phyloP scores from a whole-genome alignment of 306 rosid genomes.

The Trichosanthes cucumerina region DNA sequence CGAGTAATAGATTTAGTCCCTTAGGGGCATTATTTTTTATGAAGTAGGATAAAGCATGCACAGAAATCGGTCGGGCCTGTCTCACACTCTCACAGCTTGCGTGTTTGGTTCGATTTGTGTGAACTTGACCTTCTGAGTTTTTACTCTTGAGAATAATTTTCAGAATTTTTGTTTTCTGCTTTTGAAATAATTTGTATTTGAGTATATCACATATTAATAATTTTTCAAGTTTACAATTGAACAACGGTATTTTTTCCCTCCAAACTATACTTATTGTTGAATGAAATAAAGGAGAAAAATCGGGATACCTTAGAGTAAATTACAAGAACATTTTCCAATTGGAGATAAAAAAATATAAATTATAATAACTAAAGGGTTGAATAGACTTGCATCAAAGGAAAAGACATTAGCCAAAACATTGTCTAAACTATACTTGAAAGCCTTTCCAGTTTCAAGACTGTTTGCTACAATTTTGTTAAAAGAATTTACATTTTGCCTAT shows the following conservation, averaged over 20 bases:
- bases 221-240: background rate
- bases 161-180: background rate
- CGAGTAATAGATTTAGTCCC: background rate
- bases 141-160: background rate
- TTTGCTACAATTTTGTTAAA: background rate
- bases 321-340: too few relatives aligned
- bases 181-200: background rate
- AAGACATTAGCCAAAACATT: too few relatives aligned
- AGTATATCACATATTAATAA: background rate
- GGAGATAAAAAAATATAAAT: too few relatives aligned
- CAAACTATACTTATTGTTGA: too few relatives aligned
- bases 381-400: too few relatives aligned
- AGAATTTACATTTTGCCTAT: background rate
- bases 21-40: background rate
- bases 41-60: background rate
- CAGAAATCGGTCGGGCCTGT: background rate
- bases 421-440: background rate
- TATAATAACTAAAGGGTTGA: too few relatives aligned
- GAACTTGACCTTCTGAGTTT: background rate
- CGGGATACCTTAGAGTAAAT: too few relatives aligned
- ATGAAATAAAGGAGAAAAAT: too few relatives aligned
- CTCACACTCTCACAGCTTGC: background rate
- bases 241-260: background rate
- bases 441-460: background rate
- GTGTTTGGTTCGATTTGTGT: background rate